Evolutionary conservation across 192 early-diverging fungal species (phyloP).

Genomic region (Backusella parvicylindrica): DNA sequence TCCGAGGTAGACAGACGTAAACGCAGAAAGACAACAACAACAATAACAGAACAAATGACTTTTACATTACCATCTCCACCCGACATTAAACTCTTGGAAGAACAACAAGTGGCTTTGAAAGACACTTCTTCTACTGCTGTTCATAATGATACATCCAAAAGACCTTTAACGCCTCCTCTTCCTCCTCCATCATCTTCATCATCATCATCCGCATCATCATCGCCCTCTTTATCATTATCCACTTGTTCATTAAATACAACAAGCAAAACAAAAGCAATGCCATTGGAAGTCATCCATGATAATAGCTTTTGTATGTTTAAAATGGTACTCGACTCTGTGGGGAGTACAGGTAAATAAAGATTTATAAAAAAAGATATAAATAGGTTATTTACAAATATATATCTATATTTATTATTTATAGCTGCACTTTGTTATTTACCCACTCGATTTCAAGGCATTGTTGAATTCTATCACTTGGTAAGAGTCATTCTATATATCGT

Average conservation of each 20-base stretch:
- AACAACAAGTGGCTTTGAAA: background rate
- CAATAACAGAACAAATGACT: background rate
- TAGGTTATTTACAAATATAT: background rate
- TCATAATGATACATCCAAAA: background rate
- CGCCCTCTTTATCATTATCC: background rate
- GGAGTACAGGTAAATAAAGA: constrained; percentile 1
- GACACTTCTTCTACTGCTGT: background rate
- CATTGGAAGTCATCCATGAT: constrained; percentile 3
- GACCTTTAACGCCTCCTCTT: background rate
- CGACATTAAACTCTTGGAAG: background rate
- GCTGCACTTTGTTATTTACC: constrained; percentile 22
- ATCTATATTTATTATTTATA: background rate
- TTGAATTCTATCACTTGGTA: constrained; percentile 19
- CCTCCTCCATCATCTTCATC: background rate
- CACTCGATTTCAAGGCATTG: constrained; percentile 3
- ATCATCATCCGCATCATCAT: background rate
- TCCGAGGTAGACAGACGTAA: constrained; percentile 3
- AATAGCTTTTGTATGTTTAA: constrained; percentile 14
- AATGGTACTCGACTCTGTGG: constrained; percentile 1
- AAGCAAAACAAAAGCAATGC: background rate
- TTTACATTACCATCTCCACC: constrained; percentile 1
- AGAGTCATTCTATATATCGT: background rate
- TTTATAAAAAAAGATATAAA: background rate
- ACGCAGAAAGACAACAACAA: constrained; percentile 1
- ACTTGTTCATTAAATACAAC: background rate